Evolutionary conservation across 2,329 filamentous ascomycete genomes (phyloP), one percentile per base, ranked within the genome.

Genomic region (Neonectria faginata): DNA sequence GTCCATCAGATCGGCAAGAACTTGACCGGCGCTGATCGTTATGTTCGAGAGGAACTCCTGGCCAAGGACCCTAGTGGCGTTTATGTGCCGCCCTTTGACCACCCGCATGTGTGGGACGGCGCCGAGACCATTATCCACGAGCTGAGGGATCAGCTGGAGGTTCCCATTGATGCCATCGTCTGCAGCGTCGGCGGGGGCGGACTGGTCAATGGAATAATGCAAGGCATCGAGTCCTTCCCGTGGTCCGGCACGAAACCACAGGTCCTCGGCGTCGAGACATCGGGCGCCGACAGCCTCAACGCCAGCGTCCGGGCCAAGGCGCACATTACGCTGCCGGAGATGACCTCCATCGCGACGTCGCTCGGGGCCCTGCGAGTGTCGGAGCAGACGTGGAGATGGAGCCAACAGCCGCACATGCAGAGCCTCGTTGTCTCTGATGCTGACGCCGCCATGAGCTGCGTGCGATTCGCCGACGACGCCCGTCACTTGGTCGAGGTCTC

Each of bases 141-240:
- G 76, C 71, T 85, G 16, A 76, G 74, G 12, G 73, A 76, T 20
- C 81, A 84, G 70, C 60, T 81, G 18, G 77, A 79, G 3, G 77
- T 78, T 1, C 81, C 82, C 10, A 84, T 92, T 3, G 89, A 94
- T 72, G 91, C 85, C 3, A 83, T 97, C 12, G 85, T 96, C 48
- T 95, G 92, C 78, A 91, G 85, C 63, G 92, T 94, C 41, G 93
- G 93, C 7, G 93, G 93, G 10, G 93, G 93, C 16, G 93, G 93
- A 0, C 80, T 97, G 22, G 84, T 97, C 57, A 92, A 90, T 73
- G 93, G 93, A 5, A 80, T 97, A 60, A 87, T 92, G 79, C 83
- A 89, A 74, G 92, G 91, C 10, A 81, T 94, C 25, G 85, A 89
- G 72, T 78, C 80, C 47, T 76, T 67, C 67, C 76, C 70, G 58